Evolutionary conservation across 2,329 filamentous ascomycete species (phyloP).

Genomic region (Endocalyx cinctus): DNA sequence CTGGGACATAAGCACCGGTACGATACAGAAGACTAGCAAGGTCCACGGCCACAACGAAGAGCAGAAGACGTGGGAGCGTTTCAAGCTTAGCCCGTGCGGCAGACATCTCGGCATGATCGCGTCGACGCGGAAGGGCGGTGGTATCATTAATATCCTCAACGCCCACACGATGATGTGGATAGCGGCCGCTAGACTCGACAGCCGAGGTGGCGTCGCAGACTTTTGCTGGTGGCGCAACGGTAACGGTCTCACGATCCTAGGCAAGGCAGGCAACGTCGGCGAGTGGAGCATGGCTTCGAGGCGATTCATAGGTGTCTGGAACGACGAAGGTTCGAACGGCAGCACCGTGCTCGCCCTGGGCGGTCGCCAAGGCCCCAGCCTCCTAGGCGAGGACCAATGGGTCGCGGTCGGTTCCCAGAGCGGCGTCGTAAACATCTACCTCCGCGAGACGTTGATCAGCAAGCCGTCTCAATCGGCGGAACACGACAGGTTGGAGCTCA

Average conservation of each 20-base stretch:
- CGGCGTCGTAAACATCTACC: constrained; percentile 91
- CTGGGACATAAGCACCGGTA: constrained; percentile 81
- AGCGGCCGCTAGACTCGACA: constrained; percentile 75
- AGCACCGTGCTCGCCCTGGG: constrained; percentile 80
- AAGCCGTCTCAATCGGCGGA: constrained; percentile 18
- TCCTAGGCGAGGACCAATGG: constrained; percentile 79
- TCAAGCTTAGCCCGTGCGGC: constrained; percentile 83
- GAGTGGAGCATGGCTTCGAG: constrained; percentile 73
- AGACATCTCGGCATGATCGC: constrained; percentile 80
- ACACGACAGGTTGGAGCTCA: constrained; percentile 46
- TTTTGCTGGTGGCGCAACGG: constrained; percentile 91
- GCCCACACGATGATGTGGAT: constrained; percentile 82
- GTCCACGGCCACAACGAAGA: constrained; percentile 73
- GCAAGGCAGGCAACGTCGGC: constrained; percentile 82
- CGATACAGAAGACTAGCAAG: constrained; percentile 75
- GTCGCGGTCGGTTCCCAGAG: constrained; percentile 80
- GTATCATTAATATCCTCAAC: constrained; percentile 80
- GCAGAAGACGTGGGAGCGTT: constrained; percentile 85
- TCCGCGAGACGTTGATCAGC: constrained; percentile 62
- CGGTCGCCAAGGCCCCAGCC: constrained; percentile 55
- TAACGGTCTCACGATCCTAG: constrained; percentile 74
- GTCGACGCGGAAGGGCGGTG: constrained; percentile 77
- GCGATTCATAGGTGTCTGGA: constrained; percentile 76
- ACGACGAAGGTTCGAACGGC: constrained; percentile 83
- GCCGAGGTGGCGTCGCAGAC: constrained; percentile 78